Evolutionary conservation across 768 basidiomycete genomes (phyloP).

Genomic region (Phanerodontia chrysosporium): DNA sequence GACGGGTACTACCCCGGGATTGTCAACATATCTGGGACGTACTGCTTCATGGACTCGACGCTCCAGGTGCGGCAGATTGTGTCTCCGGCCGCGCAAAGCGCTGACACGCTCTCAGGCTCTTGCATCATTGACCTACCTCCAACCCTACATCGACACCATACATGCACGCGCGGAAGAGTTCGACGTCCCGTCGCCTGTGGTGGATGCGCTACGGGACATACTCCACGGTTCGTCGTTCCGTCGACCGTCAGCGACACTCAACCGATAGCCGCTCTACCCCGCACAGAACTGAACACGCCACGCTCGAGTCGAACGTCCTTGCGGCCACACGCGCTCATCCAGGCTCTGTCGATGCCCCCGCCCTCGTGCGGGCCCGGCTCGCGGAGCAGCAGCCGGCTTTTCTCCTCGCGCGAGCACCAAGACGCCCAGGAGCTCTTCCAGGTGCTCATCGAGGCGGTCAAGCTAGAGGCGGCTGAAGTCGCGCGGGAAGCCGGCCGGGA

Average conservation of each 20-base stretch:
- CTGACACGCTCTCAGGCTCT: constrained; percentile 56
- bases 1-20: constrained; percentile 79
- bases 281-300: constrained; percentile 69
- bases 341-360: constrained; percentile 47
- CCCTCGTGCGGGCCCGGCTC: constrained; percentile 27
- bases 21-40: constrained; percentile 92
- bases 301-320: constrained; percentile 53
- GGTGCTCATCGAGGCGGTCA: constrained; percentile 84
- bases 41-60: constrained; percentile 97
- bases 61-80: constrained; percentile 55
- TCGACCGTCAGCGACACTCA: background rate
- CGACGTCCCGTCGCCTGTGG: constrained; percentile 82
- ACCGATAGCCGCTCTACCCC: background rate
- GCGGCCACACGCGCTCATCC: constrained; percentile 69
- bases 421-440: constrained; percentile 99
- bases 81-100: background rate
- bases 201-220: constrained; percentile 73
- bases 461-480: constrained; percentile 75
- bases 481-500: constrained; percentile 68
- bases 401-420: constrained; percentile 91
- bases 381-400: constrained; percentile 56
- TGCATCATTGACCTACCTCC: constrained; percentile 80
- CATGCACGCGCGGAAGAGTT: constrained; percentile 72
- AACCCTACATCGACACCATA: constrained; percentile 73
- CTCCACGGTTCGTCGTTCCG: constrained; percentile 49